phyloP scores from a whole-genome alignment of 2,329 filamentous ascomycete species.

The Arthrobotrys entomopaga region DNA sequence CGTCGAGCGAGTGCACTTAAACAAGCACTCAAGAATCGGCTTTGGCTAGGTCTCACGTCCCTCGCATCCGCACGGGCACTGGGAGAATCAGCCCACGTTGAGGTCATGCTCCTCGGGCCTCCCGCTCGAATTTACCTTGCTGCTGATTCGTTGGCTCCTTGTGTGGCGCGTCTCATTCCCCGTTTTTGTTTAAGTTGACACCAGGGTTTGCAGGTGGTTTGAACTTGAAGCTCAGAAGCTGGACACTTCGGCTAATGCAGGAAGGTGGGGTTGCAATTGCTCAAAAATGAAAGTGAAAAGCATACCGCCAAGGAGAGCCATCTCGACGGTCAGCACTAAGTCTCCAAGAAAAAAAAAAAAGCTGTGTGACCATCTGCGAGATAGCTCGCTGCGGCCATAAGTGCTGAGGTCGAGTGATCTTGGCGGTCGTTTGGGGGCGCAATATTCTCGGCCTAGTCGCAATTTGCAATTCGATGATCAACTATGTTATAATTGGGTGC shows the following conservation, averaged over 20 bases:
- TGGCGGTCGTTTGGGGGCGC: too few relatives aligned
- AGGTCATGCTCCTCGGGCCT: conserved; percentile 45
- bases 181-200: conserved; percentile 34
- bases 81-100: conserved; percentile 39
- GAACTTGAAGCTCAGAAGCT: conserved; percentile 1
- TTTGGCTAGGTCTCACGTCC: too few relatives aligned
- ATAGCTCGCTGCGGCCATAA: not conserved
- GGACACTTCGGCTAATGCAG: conserved; percentile 25
- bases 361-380: not conserved
- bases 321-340: conserved; percentile 41
- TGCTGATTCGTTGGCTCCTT: conserved; percentile 44
- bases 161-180: conserved; percentile 39
- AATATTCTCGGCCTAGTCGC: too few relatives aligned
- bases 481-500: too few relatives aligned
- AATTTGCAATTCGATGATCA: too few relatives aligned
- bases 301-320: conserved; percentile 37
- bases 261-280: conserved; percentile 50
- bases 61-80: conserved; percentile 1
- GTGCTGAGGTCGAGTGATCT: too few relatives aligned
- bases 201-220: conserved; percentile 24
- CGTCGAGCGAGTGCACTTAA: not conserved
- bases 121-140: conserved; percentile 35
- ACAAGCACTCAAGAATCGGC: too few relatives aligned
- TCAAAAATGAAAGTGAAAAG: conserved; percentile 7
- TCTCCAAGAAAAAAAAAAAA: not conserved